Evolutionary conservation across 345 rosid species (phyloP).

Genomic region (Citrus mangshanensis): DNA sequence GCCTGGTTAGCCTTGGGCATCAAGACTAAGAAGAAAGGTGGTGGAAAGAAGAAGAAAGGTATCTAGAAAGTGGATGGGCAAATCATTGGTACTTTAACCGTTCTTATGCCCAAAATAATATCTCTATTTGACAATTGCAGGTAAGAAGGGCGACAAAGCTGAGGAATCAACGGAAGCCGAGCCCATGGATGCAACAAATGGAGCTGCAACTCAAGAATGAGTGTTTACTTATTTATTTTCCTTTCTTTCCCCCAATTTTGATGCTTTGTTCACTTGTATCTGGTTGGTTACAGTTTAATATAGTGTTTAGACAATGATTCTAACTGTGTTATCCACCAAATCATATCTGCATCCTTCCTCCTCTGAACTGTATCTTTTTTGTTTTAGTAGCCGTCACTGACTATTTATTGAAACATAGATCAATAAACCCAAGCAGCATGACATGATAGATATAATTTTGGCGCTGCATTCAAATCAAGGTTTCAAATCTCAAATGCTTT

Average conservation of each 20-base stretch:
- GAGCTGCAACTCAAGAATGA: constrained; percentile 38
- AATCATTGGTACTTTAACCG: too few species aligned
- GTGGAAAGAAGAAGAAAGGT: constrained; percentile 99
- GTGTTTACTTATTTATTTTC: not conserved
- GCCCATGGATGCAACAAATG: constrained; percentile 62
- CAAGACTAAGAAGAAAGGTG: constrained; percentile 92
- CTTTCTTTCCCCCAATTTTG: constrained; percentile 47
- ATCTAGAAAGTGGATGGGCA: not conserved
- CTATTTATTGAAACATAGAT: not conserved
- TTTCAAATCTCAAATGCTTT: too few species aligned
- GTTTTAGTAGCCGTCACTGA: not conserved
- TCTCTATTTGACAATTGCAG: constrained; percentile 32
- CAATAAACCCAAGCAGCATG: not conserved
- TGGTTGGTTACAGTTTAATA: constrained; percentile 28
- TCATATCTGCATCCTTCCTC: not conserved
- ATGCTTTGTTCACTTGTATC: constrained; percentile 29
- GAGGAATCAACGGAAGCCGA: constrained; percentile 58
- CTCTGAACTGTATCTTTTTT: not conserved
- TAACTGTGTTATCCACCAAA: not conserved
- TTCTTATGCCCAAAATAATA: not conserved
- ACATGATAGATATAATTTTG: not conserved
- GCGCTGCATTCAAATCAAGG: too few species aligned
- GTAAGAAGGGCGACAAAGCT: constrained; percentile 68
- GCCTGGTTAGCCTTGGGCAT: constrained; percentile 93
- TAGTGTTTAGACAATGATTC: constrained; percentile 28